phyloP scores from a whole-genome alignment of 1,139 yeast species.

The Sugiyamaella castrensis region DNA sequence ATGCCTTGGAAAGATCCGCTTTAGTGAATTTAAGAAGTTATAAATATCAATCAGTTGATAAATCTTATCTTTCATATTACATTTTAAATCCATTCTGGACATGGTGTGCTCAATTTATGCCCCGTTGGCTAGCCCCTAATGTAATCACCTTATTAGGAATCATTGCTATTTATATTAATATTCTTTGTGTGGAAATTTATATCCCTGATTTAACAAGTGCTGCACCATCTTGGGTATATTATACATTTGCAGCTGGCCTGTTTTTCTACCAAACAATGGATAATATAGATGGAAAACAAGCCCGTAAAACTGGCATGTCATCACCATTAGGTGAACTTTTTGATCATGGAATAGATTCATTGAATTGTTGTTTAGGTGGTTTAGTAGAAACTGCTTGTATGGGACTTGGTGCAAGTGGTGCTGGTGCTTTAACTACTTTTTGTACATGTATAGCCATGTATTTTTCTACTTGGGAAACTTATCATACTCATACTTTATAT shows the following conservation, averaged over 20 bases:
- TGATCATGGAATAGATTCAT: slow-evolving; percentile 78
- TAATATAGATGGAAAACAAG: slow-evolving; percentile 82
- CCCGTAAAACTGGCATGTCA: slow-evolving; percentile 69
- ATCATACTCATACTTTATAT: slow-evolving; percentile 67
- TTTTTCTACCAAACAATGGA: slow-evolving; percentile 81
- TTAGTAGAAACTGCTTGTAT: slow-evolving; percentile 41
- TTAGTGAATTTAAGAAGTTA: slow-evolving; percentile 28
- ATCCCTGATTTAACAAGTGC: slow-evolving; percentile 55
- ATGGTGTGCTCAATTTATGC: slow-evolving; percentile 62
- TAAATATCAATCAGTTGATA: slow-evolving; percentile 53
- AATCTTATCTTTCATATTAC: slow-evolving; percentile 60
- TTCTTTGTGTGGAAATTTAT: slow-evolving; percentile 52
- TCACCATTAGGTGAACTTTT: slow-evolving; percentile 80
- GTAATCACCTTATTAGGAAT: slow-evolving; percentile 68
- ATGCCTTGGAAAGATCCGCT: slow-evolving; percentile 27
- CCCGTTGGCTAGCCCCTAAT: slow-evolving; percentile 74
- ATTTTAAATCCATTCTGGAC: slow-evolving; percentile 73
- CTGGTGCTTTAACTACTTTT: slow-evolving; percentile 53
- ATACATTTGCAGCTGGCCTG: slow-evolving; percentile 63
- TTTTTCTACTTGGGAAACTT: slow-evolving; percentile 78
- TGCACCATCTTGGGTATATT: slow-evolving; percentile 67
- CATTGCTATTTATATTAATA: slow-evolving; percentile 53
- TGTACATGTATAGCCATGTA: slow-evolving; percentile 69
- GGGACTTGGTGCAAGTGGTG: slow-evolving; percentile 41
- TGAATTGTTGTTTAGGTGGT: slow-evolving; percentile 52